Evolutionary conservation across 2,329 filamentous ascomycete genomes (phyloP).

Genomic region (Mariannaea elegans): DNA sequence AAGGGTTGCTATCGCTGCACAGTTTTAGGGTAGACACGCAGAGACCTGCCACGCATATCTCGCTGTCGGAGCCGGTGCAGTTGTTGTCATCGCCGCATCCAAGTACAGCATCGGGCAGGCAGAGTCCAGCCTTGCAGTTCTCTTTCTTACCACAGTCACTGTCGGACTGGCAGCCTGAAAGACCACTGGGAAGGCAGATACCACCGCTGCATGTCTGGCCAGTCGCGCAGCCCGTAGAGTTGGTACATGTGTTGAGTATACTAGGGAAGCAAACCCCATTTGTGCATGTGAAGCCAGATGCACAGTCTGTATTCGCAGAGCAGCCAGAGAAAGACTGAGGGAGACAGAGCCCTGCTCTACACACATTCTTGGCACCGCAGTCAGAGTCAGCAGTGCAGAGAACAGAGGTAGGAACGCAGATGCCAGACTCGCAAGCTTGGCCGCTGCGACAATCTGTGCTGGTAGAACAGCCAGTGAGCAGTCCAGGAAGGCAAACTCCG

Average conservation of each 20-base stretch:
- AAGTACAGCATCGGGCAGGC: neutral
- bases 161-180: neutral
- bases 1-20: neutral
- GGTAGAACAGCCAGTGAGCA: slow-evolving; percentile 5
- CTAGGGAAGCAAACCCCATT: slow-evolving; percentile 7
- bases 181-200: slow-evolving; percentile 5
- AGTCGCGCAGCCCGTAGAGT: neutral
- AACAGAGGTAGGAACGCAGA: slow-evolving; percentile 11
- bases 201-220: slow-evolving; percentile 2
- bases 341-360: slow-evolving; percentile 6
- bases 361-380: slow-evolving; percentile 7
- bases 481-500: slow-evolving; percentile 12
- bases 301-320: neutral
- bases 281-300: neutral
- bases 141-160: slow-evolving; percentile 5
- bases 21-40: slow-evolving; percentile 11
- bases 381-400: slow-evolving; percentile 6
- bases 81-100: neutral
- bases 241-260: neutral
- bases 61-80: slow-evolving; percentile 2
- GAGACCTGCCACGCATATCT: slow-evolving; percentile 11
- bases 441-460: slow-evolving; percentile 6
- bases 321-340: neutral
- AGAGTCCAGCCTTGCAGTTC: neutral
- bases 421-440: slow-evolving; percentile 8